These are phyloP conservation scores for Elymus sibiricus DNA, from an alignment of 176 grass and related monocot genomes.

Conservation along the genomic window DNA sequence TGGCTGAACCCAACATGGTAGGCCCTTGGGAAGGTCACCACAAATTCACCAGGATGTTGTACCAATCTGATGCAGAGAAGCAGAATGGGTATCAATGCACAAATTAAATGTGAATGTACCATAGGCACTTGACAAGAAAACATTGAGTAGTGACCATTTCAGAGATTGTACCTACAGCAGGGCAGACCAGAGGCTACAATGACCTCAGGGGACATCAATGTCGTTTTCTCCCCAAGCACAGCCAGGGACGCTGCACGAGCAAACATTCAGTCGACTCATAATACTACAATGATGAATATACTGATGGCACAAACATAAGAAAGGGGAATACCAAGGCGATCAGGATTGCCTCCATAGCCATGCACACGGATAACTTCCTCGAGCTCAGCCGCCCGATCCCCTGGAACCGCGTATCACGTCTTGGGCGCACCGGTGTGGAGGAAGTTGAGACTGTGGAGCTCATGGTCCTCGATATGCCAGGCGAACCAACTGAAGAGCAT, in stretches of 20 bases:
- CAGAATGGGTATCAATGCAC: constrained; percentile 1
- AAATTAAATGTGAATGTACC: neutral
- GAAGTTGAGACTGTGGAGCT: constrained; percentile 92
- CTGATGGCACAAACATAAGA: neutral
- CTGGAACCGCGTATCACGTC: constrained; percentile 81
- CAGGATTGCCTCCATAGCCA: constrained; percentile 80
- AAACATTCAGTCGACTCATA: constrained; percentile 1
- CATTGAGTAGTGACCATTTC: neutral
- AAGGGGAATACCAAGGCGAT: constrained; percentile 57
- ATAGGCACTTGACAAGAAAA: neutral
- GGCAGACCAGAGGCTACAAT: constrained; percentile 65
- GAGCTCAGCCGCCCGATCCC: constrained; percentile 56
- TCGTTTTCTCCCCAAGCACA: constrained; percentile 92
- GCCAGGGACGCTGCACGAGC: constrained; percentile 63
- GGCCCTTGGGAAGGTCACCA: constrained; percentile 96
- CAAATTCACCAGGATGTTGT: constrained; percentile 96
- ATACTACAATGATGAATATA: neutral
- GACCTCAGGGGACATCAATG: constrained; percentile 83
- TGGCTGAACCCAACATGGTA: constrained; percentile 98
- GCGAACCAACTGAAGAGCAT: constrained; percentile 99
- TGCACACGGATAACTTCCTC: constrained; percentile 78
- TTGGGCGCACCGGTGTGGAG: constrained; percentile 81
- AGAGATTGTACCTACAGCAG: constrained; percentile 79
- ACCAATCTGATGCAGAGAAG: constrained; percentile 68
- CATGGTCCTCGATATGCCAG: constrained; percentile 99